These are phyloP conservation scores for Metschnikowia proteae DNA, from an alignment of 805 yeast genomes.

Conservation along the genomic window DNA sequence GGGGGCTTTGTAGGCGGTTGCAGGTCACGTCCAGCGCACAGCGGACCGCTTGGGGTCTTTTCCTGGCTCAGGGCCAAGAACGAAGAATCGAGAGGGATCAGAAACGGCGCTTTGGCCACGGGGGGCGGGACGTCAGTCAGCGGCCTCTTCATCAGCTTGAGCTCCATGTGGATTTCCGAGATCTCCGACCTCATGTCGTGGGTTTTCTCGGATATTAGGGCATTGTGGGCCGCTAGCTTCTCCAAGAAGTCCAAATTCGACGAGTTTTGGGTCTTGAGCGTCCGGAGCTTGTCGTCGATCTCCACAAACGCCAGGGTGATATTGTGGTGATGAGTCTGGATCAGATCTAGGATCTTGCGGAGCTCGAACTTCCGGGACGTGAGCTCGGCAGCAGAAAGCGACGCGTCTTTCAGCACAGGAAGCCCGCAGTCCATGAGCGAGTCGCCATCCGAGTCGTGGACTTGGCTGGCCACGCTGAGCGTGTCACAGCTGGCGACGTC, in stretches of 20 bases:
- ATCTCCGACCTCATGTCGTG: slow-evolving; percentile 15
- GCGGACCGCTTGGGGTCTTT: too few relatives aligned
- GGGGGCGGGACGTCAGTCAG: neutral
- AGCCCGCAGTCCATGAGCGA: slow-evolving; percentile 20
- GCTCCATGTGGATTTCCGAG: slow-evolving; percentile 5
- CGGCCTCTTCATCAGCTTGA: slow-evolving; percentile 8
- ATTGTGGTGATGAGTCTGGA: slow-evolving; percentile 10
- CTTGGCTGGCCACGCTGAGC: neutral
- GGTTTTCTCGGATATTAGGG: slow-evolving; percentile 14
- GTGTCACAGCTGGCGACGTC: slow-evolving; percentile 9
- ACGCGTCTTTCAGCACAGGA: neutral
- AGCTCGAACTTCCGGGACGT: slow-evolving; percentile 9
- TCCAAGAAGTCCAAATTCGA: slow-evolving; percentile 15
- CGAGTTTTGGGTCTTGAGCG: slow-evolving; percentile 12
- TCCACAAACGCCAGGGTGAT: slow-evolving; percentile 8
- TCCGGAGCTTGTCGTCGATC: slow-evolving; percentile 7
- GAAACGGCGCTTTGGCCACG: neutral
- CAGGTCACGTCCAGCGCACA: neutral
- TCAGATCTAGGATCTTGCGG: slow-evolving; percentile 9
- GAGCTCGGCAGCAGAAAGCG: neutral
- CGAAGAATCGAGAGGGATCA: neutral
- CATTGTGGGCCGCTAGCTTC: slow-evolving; percentile 13
- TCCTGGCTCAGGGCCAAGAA: neutral
- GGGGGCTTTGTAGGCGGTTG: neutral
- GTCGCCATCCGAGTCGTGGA: slow-evolving; percentile 17